Conservation (phyloP, 2,329 filamentous ascomycete genomes). For the Pleurostoma richardsiae region DNA sequence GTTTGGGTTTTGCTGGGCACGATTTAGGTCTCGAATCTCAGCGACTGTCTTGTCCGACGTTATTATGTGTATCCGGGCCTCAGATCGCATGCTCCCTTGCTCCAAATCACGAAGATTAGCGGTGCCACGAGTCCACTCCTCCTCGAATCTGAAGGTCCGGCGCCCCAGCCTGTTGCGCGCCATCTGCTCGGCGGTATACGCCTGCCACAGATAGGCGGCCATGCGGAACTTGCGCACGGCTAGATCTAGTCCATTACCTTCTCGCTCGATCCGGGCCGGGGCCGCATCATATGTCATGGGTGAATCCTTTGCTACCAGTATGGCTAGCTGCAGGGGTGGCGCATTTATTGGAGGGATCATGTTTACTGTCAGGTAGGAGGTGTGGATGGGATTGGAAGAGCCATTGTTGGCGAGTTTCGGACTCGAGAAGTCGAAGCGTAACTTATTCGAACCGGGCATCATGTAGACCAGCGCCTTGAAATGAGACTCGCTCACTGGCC, state of each 20-base stretch:
- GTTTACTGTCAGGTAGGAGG: slow-evolving; percentile 76
- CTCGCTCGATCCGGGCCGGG: slow-evolving; percentile 68
- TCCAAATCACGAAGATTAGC: slow-evolving; percentile 70
- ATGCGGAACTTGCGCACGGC: slow-evolving; percentile 90
- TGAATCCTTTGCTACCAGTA: slow-evolving; percentile 84
- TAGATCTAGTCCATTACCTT: slow-evolving; percentile 75
- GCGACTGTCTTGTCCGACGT: slow-evolving; percentile 77
- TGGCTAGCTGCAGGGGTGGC: slow-evolving; percentile 84
- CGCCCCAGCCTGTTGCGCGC: slow-evolving; percentile 80
- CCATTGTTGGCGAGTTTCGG: slow-evolving; percentile 71
- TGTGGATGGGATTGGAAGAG: slow-evolving; percentile 65
- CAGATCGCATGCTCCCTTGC: slow-evolving; percentile 72
- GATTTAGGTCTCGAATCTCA: slow-evolving; percentile 73
- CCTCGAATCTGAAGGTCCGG: slow-evolving; percentile 84
- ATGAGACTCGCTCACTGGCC: slow-evolving; percentile 84
- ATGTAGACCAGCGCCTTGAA: slow-evolving; percentile 92
- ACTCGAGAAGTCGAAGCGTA: slow-evolving; percentile 83
- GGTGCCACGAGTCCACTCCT: slow-evolving; percentile 87
- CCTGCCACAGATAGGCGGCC: slow-evolving; percentile 95
- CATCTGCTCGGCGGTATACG: slow-evolving; percentile 97
- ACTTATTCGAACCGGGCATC: slow-evolving; percentile 81
- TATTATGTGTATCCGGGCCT: slow-evolving; percentile 85
- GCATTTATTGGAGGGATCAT: slow-evolving; percentile 75
- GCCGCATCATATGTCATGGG: slow-evolving; percentile 78
- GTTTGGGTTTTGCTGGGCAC: slow-evolving; percentile 70